Evolutionary conservation across 768 basidiomycete genomes (phyloP), one percentile per base, ranked within the genome.

Genomic region (Lactarius deliciosus): DNA sequence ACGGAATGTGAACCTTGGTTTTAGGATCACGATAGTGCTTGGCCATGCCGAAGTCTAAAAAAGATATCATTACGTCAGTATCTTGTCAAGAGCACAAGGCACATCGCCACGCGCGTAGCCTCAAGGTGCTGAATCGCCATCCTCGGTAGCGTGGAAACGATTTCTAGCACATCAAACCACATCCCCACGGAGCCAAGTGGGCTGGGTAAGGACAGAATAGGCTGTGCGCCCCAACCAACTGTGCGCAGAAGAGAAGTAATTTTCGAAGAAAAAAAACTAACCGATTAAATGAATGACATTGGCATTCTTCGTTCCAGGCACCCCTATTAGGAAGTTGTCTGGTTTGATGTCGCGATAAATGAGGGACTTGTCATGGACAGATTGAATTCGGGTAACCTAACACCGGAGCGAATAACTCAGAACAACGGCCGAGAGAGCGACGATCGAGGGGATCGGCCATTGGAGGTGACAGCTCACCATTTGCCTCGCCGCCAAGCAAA

Each of bases 321-420:
- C 92, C 66, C 96, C 97, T 76, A 99, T 93, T 70, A 99, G 82
- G 79, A 99, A 99, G 79, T 98, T 98, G 79, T 99, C 96, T 41
- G 96, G 96, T 75, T 98, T 98, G 82, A 99, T 98, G 76, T 98
- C 97, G 70, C 96, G 90, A 79, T 96, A 98, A 73, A 98, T 98
- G 74, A 98, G 84, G 68, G 94, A 97, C 81, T 98, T 98, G 76
- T 98, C 96, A 77, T 99, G 96, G 69, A 99, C 92, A 13, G 94
- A 89, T 78, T 99, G 96, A 4, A 98, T 94, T 66, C 96, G 93
- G 57, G 95, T 90, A 68, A 99, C 86, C 96, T 98, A 76, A 28
- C 67, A 34, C 22, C 57, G 28, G 34, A n/a, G 43, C 57, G 68
- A 22, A 71, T 70, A 32, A 28, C 59, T 57, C 28, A 54, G 69